phyloP scores from a whole-genome alignment of 2,329 filamentous ascomycete species.

The Colletotrichum camelliae region DNA sequence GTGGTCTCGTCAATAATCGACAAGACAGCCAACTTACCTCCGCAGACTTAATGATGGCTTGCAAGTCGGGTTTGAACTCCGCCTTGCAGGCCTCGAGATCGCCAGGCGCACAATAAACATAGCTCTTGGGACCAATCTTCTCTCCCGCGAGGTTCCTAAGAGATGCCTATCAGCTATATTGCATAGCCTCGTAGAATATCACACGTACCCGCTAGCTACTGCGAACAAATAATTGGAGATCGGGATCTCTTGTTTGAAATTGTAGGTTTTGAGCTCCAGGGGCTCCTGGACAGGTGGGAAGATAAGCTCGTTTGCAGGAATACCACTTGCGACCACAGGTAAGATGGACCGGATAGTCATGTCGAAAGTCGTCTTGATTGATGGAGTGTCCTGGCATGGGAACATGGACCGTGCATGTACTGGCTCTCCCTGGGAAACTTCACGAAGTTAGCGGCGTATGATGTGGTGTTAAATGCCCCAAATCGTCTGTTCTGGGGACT shows the following conservation, averaged over 20 bases:
- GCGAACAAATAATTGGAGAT: conserved; percentile 96
- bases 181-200: too few relatives aligned
- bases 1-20: too few relatives aligned
- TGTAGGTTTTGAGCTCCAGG: conserved; percentile 55
- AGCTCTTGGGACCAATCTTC: conserved; percentile 83
- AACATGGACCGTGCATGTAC: conserved; percentile 94
- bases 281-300: background rate
- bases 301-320: conserved; percentile 43
- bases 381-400: conserved; percentile 95
- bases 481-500: background rate
- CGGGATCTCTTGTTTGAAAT: conserved; percentile 87
- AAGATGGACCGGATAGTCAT: conserved; percentile 87
- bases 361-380: conserved; percentile 90
- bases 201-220: conserved; percentile 55
- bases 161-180: background rate
- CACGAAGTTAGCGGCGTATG: background rate
- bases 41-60: conserved; percentile 86
- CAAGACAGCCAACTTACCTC: conserved; percentile 46
- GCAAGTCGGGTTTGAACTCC: conserved; percentile 91
- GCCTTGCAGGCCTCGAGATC: conserved; percentile 83
- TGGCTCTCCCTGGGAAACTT: conserved; percentile 89
- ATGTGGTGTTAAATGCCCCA: background rate
- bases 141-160: conserved; percentile 83
- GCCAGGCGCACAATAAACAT: conserved; percentile 86
- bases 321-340: conserved; percentile 87